These are phyloP conservation scores for Quambalaria eucalypti DNA, from an alignment of 1,284 basidiomycete genomes.

Conservation along the genomic window DNA sequence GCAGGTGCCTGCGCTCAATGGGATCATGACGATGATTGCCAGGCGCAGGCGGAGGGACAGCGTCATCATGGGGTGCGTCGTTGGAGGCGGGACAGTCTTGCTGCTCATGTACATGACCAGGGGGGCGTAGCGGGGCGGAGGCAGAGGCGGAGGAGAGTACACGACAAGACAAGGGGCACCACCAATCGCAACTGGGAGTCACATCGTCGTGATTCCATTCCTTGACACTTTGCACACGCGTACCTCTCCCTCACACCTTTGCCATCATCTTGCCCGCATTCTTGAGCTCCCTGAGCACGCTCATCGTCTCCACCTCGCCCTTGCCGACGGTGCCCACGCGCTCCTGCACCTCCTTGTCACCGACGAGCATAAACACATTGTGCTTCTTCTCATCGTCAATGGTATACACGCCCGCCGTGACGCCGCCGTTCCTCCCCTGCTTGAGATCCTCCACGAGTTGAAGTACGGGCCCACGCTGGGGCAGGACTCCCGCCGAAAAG, in stretches of 20 bases:
- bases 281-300: constrained; percentile 68
- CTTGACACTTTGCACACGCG: too few relatives aligned
- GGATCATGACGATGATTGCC: constrained; percentile 81
- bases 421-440: constrained; percentile 48
- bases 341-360: constrained; percentile 36
- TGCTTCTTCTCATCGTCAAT: constrained; percentile 67
- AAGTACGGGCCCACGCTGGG: constrained; percentile 55
- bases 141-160: too few relatives aligned
- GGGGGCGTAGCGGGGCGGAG: too few relatives aligned
- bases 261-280: constrained; percentile 51
- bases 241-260: constrained; percentile 13
- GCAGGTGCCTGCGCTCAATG: constrained; percentile 87
- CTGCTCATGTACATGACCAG: constrained; percentile 63
- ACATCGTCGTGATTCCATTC: too few relatives aligned
- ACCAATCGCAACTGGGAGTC: too few relatives aligned
- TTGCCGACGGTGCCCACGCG: constrained; percentile 47
- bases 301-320: constrained; percentile 60
- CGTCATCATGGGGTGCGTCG: constrained; percentile 75
- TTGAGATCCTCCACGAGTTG: constrained; percentile 49
- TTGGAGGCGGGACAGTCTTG: constrained; percentile 71
- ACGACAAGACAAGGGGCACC: too few relatives aligned
- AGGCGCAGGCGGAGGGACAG: constrained; percentile 79
- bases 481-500: constrained; percentile 55
- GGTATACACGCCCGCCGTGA: constrained; percentile 68
- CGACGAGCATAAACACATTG: constrained; percentile 47